Conservation (phyloP, 805 yeast genomes). For the Nakazawaea pomicola region DNA sequence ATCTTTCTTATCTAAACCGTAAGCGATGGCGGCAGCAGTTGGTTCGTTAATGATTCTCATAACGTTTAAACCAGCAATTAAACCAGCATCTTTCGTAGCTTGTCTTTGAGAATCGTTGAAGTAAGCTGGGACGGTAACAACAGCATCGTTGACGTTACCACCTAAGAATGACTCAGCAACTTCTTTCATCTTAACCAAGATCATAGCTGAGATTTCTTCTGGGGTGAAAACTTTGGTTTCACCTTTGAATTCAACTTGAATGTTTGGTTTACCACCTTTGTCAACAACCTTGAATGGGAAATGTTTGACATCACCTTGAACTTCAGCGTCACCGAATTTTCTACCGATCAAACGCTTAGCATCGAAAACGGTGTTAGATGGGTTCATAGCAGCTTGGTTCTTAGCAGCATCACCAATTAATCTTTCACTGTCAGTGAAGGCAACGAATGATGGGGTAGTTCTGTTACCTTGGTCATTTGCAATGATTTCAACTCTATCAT, state of each 20-base stretch:
- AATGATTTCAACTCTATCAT: conserved; percentile 88
- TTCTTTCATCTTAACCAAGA: conserved; percentile 82
- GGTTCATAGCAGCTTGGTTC: conserved; percentile 95
- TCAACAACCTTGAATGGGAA: conserved; percentile 79
- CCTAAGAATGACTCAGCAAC: conserved; percentile 89
- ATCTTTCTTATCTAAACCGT: conserved; percentile 79
- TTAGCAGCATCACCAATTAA: conserved; percentile 95
- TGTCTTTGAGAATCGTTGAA: conserved; percentile 98
- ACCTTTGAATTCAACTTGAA: conserved; percentile 78
- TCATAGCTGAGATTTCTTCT: conserved; percentile 94
- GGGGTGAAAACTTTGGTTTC: conserved; percentile 87
- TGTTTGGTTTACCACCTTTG: conserved; percentile 74
- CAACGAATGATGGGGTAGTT: conserved; percentile 94
- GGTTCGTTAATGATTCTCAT: conserved; percentile 95
- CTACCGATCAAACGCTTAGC: conserved; percentile 94
- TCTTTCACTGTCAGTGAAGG: conserved; percentile 89
- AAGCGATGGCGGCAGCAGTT: conserved; percentile 96
- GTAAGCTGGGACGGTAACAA: conserved; percentile 95
- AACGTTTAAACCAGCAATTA: conserved; percentile 92
- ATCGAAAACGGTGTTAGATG: conserved; percentile 82
- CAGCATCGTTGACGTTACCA: conserved; percentile 80
- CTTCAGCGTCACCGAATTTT: conserved; percentile 79
- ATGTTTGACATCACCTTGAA: conserved; percentile 72
- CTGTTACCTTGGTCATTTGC: conserved; percentile 99
- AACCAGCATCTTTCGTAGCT: conserved; percentile 97